Percentiles rank a stretch among this genome's conserved stretches.
Conservation (phyloP, 1,139 yeast genomes). For the Debaryomyces singareniensis region DNA sequence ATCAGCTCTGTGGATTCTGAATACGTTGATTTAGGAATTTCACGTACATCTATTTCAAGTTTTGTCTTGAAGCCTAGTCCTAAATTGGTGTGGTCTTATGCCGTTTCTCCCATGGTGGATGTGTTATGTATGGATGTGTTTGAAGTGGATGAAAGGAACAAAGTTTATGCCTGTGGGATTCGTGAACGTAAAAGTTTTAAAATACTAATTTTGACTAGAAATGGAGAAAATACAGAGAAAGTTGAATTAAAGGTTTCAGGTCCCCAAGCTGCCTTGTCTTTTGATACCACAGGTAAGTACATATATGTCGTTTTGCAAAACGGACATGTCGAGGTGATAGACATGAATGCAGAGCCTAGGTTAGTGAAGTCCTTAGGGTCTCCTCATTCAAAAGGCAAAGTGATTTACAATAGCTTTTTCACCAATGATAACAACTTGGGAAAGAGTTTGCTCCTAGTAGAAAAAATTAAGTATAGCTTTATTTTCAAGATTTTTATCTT, state of each 20-base stretch:
- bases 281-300: constrained; percentile 22
- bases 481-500: constrained; percentile 19
- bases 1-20: constrained; percentile 18
- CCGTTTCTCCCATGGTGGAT: constrained; percentile 56
- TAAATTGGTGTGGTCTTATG: constrained; percentile 64
- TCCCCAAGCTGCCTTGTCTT: constrained; percentile 29
- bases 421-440: constrained; percentile 9
- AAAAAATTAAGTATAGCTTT: constrained; percentile 9
- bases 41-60: constrained; percentile 70
- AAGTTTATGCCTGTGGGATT: constrained; percentile 34
- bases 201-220: constrained; percentile 28
- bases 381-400: constrained; percentile 5
- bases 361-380: constrained; percentile 1
- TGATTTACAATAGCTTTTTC: constrained; percentile 20
- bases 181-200: constrained; percentile 42
- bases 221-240: constrained; percentile 3
- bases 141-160: constrained; percentile 12
- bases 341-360: constrained; percentile 14
- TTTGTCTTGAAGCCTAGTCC: constrained; percentile 78
- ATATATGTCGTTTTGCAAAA: constrained; percentile 35
- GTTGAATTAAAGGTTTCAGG: constrained; percentile 10
- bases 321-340: constrained; percentile 28
- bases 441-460: constrained; percentile 20
- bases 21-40: constrained; percentile 55
- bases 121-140: constrained; percentile 41